Evolutionary conservation across 768 basidiomycete genomes (phyloP).

Genomic region (Tephrocybe sp.): DNA sequence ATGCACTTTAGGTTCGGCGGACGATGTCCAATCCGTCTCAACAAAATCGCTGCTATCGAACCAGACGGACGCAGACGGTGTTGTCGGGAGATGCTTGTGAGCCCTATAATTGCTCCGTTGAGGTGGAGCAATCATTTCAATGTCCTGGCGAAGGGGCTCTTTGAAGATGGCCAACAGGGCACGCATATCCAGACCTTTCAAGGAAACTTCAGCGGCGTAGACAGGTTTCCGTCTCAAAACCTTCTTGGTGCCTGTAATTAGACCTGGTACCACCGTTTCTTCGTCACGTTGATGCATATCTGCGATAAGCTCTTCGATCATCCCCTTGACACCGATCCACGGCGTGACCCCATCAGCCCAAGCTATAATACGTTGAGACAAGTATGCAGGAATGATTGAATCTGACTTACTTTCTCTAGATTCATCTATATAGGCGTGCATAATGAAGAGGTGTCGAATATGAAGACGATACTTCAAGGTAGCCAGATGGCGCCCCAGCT

Average conservation of each 20-base stretch:
- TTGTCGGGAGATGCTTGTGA: slow-evolving; percentile 42
- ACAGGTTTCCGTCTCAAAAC: slow-evolving; percentile 77
- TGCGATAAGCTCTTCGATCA: slow-evolving; percentile 78
- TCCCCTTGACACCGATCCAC: slow-evolving; percentile 84
- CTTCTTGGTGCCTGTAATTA: slow-evolving; percentile 56
- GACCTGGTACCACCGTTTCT: slow-evolving; percentile 64
- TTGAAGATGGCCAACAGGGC: slow-evolving; percentile 76
- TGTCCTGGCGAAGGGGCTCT: slow-evolving; percentile 65
- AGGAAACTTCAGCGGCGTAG: slow-evolving; percentile 82
- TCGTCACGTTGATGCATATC: slow-evolving; percentile 93
- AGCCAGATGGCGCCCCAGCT: slow-evolving; percentile 84
- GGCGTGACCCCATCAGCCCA: slow-evolving; percentile 80
- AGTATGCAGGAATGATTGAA: neutral
- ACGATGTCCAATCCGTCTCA: slow-evolving; percentile 68
- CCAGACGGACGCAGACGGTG: slow-evolving; percentile 60
- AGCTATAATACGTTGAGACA: slow-evolving; percentile 34
- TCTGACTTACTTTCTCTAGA: slow-evolving; percentile 54
- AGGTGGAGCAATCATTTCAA: slow-evolving; percentile 47
- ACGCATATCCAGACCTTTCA: slow-evolving; percentile 76
- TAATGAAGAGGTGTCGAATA: slow-evolving; percentile 76
- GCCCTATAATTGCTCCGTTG: slow-evolving; percentile 50
- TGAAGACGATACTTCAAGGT: slow-evolving; percentile 89
- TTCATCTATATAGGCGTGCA: slow-evolving; percentile 86
- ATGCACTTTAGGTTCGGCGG: slow-evolving; percentile 58
- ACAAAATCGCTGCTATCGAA: slow-evolving; percentile 80